phyloP scores from a whole-genome alignment of 495 filamentous ascomycete species.

The Penicillium silybi region DNA sequence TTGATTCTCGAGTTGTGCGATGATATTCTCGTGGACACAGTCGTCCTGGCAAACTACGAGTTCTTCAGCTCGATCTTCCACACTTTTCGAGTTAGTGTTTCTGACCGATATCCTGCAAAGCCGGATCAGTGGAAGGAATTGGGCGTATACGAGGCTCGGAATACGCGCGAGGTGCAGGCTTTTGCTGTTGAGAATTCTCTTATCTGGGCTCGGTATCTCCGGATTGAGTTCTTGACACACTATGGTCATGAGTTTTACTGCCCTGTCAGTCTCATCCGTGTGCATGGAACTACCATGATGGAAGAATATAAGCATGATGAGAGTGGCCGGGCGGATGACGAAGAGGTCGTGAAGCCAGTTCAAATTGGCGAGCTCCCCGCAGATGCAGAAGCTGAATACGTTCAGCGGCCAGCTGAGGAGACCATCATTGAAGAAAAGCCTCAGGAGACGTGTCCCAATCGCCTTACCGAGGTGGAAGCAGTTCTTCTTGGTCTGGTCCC shows the following conservation, averaged over 20 bases:
- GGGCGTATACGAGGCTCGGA: conserved; percentile 83
- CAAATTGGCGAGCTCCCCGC: conserved; percentile 33
- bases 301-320: conserved; percentile 80
- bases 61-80: conserved; percentile 98
- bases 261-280: conserved; percentile 80
- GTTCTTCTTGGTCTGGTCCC: conserved; percentile 9
- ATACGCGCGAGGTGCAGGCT: conserved; percentile 88
- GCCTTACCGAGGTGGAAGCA: conserved; percentile 10
- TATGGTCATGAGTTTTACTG: conserved; percentile 97
- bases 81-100: conserved; percentile 82
- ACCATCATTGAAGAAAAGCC: neutral
- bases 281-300: conserved; percentile 96
- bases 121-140: conserved; percentile 86
- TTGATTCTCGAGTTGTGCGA: conserved; percentile 86
- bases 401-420: conserved; percentile 4
- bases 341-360: conserved; percentile 39
- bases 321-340: conserved; percentile 60
- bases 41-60: conserved; percentile 95
- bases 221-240: conserved; percentile 87
- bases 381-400: conserved; percentile 1
- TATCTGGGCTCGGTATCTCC: conserved; percentile 91
- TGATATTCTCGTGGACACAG: conserved; percentile 91
- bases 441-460: conserved; percentile 15
- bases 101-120: conserved; percentile 91
- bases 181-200: conserved; percentile 89